Evolutionary conservation across 257 asterid species (phyloP).

Genomic region (Nicotiana paniculata): DNA sequence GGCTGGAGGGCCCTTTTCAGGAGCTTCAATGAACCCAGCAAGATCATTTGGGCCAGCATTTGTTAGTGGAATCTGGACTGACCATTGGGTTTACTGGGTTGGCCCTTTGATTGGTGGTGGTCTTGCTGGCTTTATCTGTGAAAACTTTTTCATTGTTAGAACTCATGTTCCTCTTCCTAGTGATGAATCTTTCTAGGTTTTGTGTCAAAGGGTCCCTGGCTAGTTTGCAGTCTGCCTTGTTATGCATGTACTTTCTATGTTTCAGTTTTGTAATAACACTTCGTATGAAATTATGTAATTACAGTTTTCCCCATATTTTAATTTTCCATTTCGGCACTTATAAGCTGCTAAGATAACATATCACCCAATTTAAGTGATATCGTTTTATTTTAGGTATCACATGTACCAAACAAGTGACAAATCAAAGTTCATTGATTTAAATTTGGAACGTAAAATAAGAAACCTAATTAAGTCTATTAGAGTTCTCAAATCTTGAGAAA

Average conservation of each 20-base stretch:
- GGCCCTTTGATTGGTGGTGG: conserved; percentile 96
- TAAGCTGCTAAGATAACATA: too few relatives aligned
- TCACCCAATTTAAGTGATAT: too few relatives aligned
- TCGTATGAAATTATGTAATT: neutral
- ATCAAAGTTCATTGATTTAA: too few relatives aligned
- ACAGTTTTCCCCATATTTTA: neutral
- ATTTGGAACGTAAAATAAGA: too few relatives aligned
- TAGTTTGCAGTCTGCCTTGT: neutral
- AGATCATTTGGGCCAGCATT: conserved; percentile 90
- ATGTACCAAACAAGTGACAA: too few relatives aligned
- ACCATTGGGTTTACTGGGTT: conserved; percentile 92
- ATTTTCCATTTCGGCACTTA: neutral
- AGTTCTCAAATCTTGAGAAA: too few relatives aligned
- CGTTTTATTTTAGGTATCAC: too few relatives aligned
- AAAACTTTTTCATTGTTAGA: conserved; percentile 65
- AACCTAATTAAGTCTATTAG: too few relatives aligned
- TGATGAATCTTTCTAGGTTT: conserved; percentile 34
- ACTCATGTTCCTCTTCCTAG: conserved; percentile 45
- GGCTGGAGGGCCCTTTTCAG: conserved; percentile 94
- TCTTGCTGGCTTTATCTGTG: conserved; percentile 69
- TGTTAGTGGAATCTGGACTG: conserved; percentile 82
- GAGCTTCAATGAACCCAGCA: conserved; percentile 96
- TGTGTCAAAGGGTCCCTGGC: neutral
- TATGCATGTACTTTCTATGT: neutral
- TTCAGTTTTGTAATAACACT: neutral